phyloP scores from a whole-genome alignment of 306 rosid genomes.

The Geum urbanum region DNA sequence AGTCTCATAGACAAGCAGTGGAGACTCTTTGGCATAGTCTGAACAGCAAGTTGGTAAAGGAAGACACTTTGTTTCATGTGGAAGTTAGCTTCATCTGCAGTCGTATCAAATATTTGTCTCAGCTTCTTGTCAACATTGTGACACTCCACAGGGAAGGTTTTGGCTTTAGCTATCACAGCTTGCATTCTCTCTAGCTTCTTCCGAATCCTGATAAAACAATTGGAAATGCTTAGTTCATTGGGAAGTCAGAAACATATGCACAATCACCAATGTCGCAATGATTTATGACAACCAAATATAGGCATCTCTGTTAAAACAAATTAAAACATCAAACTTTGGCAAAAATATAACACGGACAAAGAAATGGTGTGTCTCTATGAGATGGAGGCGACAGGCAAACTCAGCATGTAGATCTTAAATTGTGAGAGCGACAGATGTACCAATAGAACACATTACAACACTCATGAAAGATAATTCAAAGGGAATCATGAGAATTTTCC shows the following conservation, averaged over 20 bases:
- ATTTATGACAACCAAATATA: background rate
- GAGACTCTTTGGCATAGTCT: constrained; percentile 92
- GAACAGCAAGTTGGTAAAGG: constrained; percentile 90
- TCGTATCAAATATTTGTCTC: constrained; percentile 85
- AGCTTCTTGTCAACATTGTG: constrained; percentile 92
- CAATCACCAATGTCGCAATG: background rate
- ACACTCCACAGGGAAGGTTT: constrained; percentile 71
- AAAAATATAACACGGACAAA: background rate
- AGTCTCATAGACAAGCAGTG: constrained; percentile 92
- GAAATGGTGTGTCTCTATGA: background rate
- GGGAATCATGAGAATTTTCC: constrained; percentile 19
- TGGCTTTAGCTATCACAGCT: constrained; percentile 56
- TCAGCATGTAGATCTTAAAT: background rate
- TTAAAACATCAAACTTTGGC: background rate
- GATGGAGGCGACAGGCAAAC: background rate
- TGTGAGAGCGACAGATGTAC: background rate
- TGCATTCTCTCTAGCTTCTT: constrained; percentile 62
- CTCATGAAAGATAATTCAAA: constrained; percentile 12
- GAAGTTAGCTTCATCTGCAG: constrained; percentile 94
- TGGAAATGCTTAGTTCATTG: constrained; percentile 19
- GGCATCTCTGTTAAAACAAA: background rate
- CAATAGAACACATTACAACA: background rate
- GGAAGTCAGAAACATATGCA: background rate
- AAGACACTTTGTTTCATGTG: constrained; percentile 97
- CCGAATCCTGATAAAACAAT: constrained; percentile 54